Conservation (phyloP, 2,329 filamentous ascomycete genomes). For the Cadophora sp. region DNA sequence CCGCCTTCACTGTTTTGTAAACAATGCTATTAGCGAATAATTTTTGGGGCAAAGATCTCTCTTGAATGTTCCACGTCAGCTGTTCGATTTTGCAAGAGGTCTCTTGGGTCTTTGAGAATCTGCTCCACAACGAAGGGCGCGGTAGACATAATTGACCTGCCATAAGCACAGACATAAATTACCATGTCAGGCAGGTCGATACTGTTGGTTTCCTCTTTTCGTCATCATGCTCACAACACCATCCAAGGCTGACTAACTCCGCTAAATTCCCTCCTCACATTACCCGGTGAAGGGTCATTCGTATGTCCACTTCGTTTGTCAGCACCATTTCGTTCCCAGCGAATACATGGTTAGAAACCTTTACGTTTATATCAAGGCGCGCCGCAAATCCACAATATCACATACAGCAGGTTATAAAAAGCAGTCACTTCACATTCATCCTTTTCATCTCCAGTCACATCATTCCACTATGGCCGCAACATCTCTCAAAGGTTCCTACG, state of each 20-base stretch:
- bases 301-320: neutral
- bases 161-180: neutral
- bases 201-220: neutral
- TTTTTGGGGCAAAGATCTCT: neutral
- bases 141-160: neutral
- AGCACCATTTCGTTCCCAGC: neutral
- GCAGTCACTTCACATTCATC: neutral
- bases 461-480: slow-evolving; percentile 6
- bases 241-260: neutral
- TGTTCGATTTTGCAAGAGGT: no score
- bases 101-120: no score
- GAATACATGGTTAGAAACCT: neutral
- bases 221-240: neutral
- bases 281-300: neutral
- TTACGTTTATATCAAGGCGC: neutral
- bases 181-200: neutral
- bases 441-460: neutral
- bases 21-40: neutral
- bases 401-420: no score
- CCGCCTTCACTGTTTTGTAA: neutral
- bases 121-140: neutral
- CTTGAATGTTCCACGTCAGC: no score
- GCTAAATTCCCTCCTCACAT: neutral
- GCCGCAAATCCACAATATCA: no score
- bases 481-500: neutral